A percentile compares a stretch with the other conserved stretches of the same genome.
phyloP scores from a whole-genome alignment of 805 yeast species.

The Cyberlindnera americana region DNA sequence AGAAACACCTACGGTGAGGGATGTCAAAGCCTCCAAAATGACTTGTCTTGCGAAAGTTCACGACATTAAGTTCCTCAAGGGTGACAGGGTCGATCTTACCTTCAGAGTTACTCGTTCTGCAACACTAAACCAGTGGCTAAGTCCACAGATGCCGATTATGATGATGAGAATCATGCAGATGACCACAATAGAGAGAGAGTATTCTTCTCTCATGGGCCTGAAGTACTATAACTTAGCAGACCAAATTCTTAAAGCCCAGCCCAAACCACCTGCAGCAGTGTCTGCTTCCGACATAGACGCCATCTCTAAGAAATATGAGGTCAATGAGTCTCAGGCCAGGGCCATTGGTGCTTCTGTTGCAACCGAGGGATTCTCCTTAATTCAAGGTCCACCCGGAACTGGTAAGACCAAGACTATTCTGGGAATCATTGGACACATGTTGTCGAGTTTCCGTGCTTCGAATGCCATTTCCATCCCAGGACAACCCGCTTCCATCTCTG shows the following conservation, averaged over 20 bases:
- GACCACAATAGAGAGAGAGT: conserved; percentile 93
- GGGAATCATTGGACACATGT: conserved; percentile 80
- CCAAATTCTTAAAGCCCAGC: conserved; percentile 62
- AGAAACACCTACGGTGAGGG: conserved; percentile 30
- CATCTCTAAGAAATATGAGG: conserved; percentile 48
- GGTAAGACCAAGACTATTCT: conserved; percentile 97
- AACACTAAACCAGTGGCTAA: conserved; percentile 46
- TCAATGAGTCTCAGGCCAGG: conserved; percentile 85
- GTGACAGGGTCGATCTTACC: conserved; percentile 72
- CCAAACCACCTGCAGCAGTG: conserved; percentile 41
- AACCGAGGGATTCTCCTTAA: conserved; percentile 75
- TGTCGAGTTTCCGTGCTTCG: conserved; percentile 38
- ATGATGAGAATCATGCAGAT: conserved; percentile 79
- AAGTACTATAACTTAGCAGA: conserved; percentile 75
- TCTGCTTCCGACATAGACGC: conserved; percentile 33
- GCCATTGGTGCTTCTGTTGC: conserved; percentile 76
- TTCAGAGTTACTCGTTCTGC: conserved; percentile 54
- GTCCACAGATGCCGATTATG: conserved; percentile 60
- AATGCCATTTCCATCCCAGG: conserved; percentile 33
- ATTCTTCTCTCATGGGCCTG: conserved; percentile 74
- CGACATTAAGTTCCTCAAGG: conserved; percentile 61
- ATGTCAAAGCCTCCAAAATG: conserved; percentile 31
- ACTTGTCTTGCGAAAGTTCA: conserved; percentile 80
- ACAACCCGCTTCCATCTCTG: conserved; percentile 11
- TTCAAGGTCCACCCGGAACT: conserved; percentile 99